Evolutionary conservation across 495 filamentous ascomycete genomes (phyloP).

Genomic region (Evansstolkia leycettana): DNA sequence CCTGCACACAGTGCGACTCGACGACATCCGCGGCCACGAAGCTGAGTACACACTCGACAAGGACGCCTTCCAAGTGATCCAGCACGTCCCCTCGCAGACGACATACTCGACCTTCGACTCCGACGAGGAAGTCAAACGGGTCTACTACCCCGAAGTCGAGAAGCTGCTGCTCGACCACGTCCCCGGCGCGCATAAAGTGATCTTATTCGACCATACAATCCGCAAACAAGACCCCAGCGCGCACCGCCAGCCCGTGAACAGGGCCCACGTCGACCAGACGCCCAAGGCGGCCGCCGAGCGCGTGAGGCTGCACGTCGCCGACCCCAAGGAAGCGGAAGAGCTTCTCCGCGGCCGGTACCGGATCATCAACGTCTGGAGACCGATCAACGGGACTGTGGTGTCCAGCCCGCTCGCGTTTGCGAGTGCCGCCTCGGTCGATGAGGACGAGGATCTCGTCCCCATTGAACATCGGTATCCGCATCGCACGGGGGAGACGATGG

Average conservation of each 20-base stretch:
- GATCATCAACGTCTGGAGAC: slow-evolving; percentile 83
- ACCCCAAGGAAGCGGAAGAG: slow-evolving; percentile 40
- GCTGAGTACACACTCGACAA: slow-evolving; percentile 51
- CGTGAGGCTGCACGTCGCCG: slow-evolving; percentile 49
- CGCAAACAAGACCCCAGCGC: slow-evolving; percentile 45
- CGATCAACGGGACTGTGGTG: slow-evolving; percentile 62
- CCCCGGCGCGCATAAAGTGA: slow-evolving; percentile 46
- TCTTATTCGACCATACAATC: slow-evolving; percentile 89
- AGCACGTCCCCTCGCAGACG: slow-evolving; percentile 32
- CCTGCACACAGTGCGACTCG: slow-evolving; percentile 35
- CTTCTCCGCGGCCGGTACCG: slow-evolving; percentile 54
- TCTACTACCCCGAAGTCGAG: slow-evolving; percentile 81
- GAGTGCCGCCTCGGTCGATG: slow-evolving; percentile 41
- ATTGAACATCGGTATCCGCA: slow-evolving; percentile 67
- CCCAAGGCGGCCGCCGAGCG: slow-evolving; percentile 46
- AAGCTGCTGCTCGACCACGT: slow-evolving; percentile 47
- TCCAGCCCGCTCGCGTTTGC: slow-evolving; percentile 61
- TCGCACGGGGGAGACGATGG: slow-evolving; percentile 66
- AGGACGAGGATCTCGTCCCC: slow-evolving; percentile 49
- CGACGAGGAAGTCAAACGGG: slow-evolving; percentile 46
- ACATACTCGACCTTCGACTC: slow-evolving; percentile 48
- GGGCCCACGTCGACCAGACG: slow-evolving; percentile 81
- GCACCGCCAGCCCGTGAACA: slow-evolving; percentile 48
- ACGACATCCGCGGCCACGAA: slow-evolving; percentile 58
- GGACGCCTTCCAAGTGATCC: slow-evolving; percentile 56